A percentile compares a stretch with the other conserved stretches of the same genome.
phyloP scores from a whole-genome alignment of 169 alveolate species.

The Ichthyophthirius multifiliis region DNA sequence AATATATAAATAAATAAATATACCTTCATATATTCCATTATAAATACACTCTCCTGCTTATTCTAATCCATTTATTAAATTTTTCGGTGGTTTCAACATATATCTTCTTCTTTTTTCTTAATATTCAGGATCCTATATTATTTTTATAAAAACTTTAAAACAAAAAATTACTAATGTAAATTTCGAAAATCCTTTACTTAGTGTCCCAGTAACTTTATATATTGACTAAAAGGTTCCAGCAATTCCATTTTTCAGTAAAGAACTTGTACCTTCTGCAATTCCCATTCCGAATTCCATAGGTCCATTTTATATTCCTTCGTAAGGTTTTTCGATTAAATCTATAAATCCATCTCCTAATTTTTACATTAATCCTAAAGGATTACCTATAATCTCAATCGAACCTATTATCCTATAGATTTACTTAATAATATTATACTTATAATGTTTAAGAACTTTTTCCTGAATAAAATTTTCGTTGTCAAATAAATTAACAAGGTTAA shows the following conservation, averaged over 20 bases:
- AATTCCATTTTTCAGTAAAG: slow-evolving; percentile 80
- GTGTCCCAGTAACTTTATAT: slow-evolving; percentile 70
- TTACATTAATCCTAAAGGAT: slow-evolving; percentile 73
- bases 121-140: not conserved
- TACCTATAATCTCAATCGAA: slow-evolving; percentile 78
- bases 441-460: slow-evolving; percentile 46
- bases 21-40: slow-evolving; percentile 71
- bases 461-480: slow-evolving; percentile 53
- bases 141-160: not conserved
- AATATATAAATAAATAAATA: not conserved
- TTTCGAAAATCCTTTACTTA: slow-evolving; percentile 71
- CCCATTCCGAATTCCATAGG: slow-evolving; percentile 82
- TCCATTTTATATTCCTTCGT: slow-evolving; percentile 78
- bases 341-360: slow-evolving; percentile 77
- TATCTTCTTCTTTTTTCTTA: slow-evolving; percentile 13
- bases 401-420: slow-evolving; percentile 73
- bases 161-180: slow-evolving; percentile 45
- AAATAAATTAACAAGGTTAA: slow-evolving; percentile 48
- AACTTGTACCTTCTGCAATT: slow-evolving; percentile 78
- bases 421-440: slow-evolving; percentile 49
- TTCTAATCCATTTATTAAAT: slow-evolving; percentile 74
- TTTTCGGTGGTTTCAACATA: slow-evolving; percentile 57
- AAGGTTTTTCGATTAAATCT: slow-evolving; percentile 80
- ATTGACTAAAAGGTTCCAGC: slow-evolving; percentile 83
- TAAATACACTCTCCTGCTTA: slow-evolving; percentile 63